phyloP scores from a whole-genome alignment of 306 rosid genomes.

The Purshia tridentata region DNA sequence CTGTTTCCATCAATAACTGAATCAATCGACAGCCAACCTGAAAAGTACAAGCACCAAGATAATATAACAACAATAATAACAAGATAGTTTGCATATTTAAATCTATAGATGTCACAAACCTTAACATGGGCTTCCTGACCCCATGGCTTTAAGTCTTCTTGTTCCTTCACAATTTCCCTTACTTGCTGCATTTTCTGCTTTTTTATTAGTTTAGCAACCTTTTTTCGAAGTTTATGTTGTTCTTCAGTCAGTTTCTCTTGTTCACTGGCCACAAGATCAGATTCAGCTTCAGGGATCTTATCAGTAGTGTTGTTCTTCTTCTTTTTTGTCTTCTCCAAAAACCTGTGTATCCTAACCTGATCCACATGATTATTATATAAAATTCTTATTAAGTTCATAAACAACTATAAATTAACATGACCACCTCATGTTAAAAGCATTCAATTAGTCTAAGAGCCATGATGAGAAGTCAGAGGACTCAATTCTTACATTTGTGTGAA shows the following conservation, averaged over 20 bases:
- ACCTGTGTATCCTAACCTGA: slow-evolving; percentile 69
- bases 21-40: slow-evolving; percentile 84
- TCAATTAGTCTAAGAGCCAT: slow-evolving; percentile 1
- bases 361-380: slow-evolving; percentile 24
- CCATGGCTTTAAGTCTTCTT: slow-evolving; percentile 76
- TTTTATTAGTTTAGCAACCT: slow-evolving; percentile 53
- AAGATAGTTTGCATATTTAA: slow-evolving; percentile 8
- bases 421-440: background rate
- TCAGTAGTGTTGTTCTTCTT: slow-evolving; percentile 33
- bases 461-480: background rate
- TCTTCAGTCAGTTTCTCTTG: slow-evolving; percentile 34
- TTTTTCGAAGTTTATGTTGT: slow-evolving; percentile 44
- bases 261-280: slow-evolving; percentile 33
- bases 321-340: slow-evolving; percentile 61
- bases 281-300: slow-evolving; percentile 37
- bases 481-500: background rate
- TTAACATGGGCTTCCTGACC: slow-evolving; percentile 86
- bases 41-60: slow-evolving; percentile 27
- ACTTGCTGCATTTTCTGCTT: slow-evolving; percentile 64
- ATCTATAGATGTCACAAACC: slow-evolving; percentile 55
- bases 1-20: slow-evolving; percentile 73
- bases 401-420: slow-evolving; percentile 13
- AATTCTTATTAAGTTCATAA: slow-evolving; percentile 4
- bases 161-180: slow-evolving; percentile 47
- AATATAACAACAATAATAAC: slow-evolving; percentile 18